phyloP scores from a whole-genome alignment of 768 basidiomycete genomes.

The Psilocybe sp. region DNA sequence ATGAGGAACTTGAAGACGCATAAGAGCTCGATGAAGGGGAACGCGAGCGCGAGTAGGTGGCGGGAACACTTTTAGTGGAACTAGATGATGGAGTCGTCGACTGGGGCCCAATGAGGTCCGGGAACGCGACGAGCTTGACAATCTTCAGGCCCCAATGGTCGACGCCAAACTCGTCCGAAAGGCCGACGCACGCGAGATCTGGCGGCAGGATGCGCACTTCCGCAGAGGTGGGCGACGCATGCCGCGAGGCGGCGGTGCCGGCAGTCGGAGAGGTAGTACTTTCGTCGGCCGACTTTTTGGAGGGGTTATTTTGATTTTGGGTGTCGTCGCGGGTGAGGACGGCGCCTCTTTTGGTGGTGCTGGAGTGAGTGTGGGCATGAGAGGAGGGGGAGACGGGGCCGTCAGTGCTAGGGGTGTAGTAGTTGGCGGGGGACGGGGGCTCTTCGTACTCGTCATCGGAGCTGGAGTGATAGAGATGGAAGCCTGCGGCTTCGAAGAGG shows the following conservation, averaged over 20 bases:
- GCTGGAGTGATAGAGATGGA: constrained; percentile 46
- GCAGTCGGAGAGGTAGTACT: too few species aligned
- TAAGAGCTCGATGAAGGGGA: neutral
- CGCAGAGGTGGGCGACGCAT: constrained; percentile 51
- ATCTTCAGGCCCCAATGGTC: constrained; percentile 78
- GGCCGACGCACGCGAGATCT: constrained; percentile 74
- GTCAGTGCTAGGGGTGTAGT: constrained; percentile 24
- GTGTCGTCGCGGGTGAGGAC: constrained; percentile 49
- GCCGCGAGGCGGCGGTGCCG: constrained; percentile 23
- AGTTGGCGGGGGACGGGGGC: too few species aligned
- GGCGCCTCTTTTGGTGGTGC: constrained; percentile 24
- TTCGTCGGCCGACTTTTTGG: too few species aligned
- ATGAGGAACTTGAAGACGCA: constrained; percentile 46
- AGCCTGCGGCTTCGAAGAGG: constrained; percentile 60
- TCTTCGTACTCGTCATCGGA: too few species aligned
- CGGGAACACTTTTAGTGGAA: constrained; percentile 7
- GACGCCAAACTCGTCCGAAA: constrained; percentile 60
- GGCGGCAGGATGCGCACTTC: constrained; percentile 65
- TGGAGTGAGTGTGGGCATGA: too few species aligned
- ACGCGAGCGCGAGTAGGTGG: neutral
- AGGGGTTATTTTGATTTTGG: neutral
- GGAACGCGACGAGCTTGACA: constrained; percentile 73
- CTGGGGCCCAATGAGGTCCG: constrained; percentile 57
- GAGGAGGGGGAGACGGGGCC: constrained; percentile 16
- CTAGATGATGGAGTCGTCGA: constrained; percentile 11